Evolutionary conservation across 768 basidiomycete species (phyloP), one percentile per base, ranked within the genome.

Genomic region (Tricholoma saponaceum): DNA sequence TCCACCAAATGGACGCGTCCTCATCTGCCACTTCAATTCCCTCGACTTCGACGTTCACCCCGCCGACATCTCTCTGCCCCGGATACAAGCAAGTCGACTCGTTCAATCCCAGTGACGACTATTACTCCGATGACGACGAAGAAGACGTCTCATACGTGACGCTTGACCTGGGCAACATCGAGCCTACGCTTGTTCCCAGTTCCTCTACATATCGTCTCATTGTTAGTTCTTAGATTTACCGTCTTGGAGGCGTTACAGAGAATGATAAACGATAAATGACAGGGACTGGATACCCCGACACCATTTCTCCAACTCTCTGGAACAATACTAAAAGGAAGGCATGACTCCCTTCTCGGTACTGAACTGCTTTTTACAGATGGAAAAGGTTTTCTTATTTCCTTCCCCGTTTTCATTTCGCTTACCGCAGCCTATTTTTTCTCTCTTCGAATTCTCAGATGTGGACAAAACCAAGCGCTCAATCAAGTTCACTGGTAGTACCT

Each of bases 251-350:
- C 47, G 47, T 35, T 52, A 22, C 6, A 28, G 30, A n/a, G n/a
- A 37, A 5, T 25, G 35, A 33, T 44, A 12, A 50, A 9, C 50
- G 25, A 56, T 25, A 25, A 44, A 18, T 47, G 23, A 14, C 61
- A 89, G 91, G 90, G 90, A 1, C 68, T 92, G 22, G 89, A 93
- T 65, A 88, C 88, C 0, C 82, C 88, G 0, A 86, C 83, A 0
- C 90, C 91, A 0, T 90, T 84, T 61, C 69, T 93, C 20, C 91
- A 93, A 62, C 76, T 92, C 0, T 85, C 86, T 4, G 89, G 90
- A 2, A 86, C 87, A 1, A 77, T 90, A 18, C 78, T 92, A 60
- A 85, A 85, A 68, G 91, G 91, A 0, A 72, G 76, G 35, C 84
- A 91, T 58, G 83, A 88, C 56, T 66, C 75, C 16, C 75, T 92